phyloP scores from a whole-genome alignment of 306 rosid species.

The Hylodesmum podocarpum region DNA sequence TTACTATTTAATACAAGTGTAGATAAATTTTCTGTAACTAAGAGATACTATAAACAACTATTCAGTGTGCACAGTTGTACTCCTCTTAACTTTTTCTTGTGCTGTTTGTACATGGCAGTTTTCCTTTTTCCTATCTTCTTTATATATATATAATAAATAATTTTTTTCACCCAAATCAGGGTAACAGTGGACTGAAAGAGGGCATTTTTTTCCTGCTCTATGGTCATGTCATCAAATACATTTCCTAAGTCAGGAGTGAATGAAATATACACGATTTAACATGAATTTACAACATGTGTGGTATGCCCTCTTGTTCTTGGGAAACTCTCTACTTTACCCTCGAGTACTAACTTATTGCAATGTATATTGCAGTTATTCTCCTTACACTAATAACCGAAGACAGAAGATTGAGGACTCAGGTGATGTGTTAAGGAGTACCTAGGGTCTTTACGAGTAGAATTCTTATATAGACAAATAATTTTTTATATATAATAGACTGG shows the following conservation, averaged over 20 bases:
- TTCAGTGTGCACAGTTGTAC: neutral
- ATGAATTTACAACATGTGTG: neutral
- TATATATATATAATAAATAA: neutral
- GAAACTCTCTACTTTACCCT: no score
- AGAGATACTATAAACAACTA: neutral
- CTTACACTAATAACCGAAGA: no score
- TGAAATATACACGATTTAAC: neutral
- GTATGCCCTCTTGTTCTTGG: no score
- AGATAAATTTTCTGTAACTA: neutral
- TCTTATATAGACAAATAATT: no score
- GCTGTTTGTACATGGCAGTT: neutral
- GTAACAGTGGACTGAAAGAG: constrained; percentile 17
- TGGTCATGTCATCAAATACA: neutral
- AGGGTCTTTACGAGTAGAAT: no score
- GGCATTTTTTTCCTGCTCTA: neutral
- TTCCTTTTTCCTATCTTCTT: neutral
- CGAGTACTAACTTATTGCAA: no score
- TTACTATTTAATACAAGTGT: neutral
- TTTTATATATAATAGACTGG: no score
- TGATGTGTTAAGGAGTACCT: no score
- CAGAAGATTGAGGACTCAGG: no score
- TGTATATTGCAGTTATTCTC: no score
- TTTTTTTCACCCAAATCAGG: neutral
- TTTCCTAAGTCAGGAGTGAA: neutral
- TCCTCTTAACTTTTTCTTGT: neutral